A percentile compares a stretch with the other conserved stretches of the same genome.
phyloP scores from a whole-genome alignment of 2,329 filamentous ascomycete species.

The Calonectria honghensis region DNA sequence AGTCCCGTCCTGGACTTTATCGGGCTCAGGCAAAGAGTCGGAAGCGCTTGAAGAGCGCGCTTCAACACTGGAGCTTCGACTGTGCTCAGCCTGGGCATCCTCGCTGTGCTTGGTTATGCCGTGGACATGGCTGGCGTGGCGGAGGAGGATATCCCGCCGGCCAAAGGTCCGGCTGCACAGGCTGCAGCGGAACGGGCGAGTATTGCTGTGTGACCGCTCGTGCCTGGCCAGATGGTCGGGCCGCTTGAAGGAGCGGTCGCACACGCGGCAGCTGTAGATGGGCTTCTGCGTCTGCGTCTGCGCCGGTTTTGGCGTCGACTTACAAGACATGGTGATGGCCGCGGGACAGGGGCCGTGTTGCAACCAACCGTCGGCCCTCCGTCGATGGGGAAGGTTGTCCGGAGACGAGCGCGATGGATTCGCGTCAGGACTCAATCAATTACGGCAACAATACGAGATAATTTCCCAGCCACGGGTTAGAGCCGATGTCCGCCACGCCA shows the following conservation, averaged over 20 bases:
- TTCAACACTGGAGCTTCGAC: background rate
- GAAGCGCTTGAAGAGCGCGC: background rate
- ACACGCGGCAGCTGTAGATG: slow-evolving; percentile 11
- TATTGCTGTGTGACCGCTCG: slow-evolving; percentile 13
- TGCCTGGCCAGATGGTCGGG: slow-evolving; percentile 17
- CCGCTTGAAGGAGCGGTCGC: slow-evolving; percentile 18
- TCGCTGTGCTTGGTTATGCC: slow-evolving; percentile 11
- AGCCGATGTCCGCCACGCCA: background rate
- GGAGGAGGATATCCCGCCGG: slow-evolving; percentile 14
- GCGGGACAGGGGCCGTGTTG: background rate
- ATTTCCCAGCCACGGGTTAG: slow-evolving; percentile 7
- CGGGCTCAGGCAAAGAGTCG: background rate
- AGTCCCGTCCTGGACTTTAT: background rate
- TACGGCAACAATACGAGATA: slow-evolving; percentile 12
- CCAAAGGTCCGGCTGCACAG: slow-evolving; percentile 12
- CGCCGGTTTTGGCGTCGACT: background rate
- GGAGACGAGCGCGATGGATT: background rate
- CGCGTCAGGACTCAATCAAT: slow-evolving; percentile 1
- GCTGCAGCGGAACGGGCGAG: slow-evolving; percentile 13
- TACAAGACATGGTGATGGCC: slow-evolving; percentile 4
- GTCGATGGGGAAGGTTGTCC: background rate
- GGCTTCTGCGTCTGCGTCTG: background rate
- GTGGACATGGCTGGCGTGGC: slow-evolving; percentile 17
- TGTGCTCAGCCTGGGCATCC: background rate
- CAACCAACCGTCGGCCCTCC: background rate